Evolutionary conservation across 2,329 filamentous ascomycete species (phyloP), one percentile per base, ranked within the genome.

Genomic region (Penicillium sp.): DNA sequence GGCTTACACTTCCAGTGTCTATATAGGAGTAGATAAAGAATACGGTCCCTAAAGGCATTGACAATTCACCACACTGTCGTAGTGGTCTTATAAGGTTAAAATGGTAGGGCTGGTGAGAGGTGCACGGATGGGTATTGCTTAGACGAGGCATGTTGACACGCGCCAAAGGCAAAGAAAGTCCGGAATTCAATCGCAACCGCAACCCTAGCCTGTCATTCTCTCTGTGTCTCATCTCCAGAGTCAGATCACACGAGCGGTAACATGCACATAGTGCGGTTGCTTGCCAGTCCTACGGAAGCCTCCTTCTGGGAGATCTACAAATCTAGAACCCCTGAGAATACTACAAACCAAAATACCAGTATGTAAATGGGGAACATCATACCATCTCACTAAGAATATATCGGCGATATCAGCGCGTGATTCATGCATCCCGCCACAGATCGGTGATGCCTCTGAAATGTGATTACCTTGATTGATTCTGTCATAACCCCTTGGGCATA

Each of bases 381-480:
- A n/a, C n/a, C n/a, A n/a, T n/a, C n/a, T n/a, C n/a, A n/a, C n/a
- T 30, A 13, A 38, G 4, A 32, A 26, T 29, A 23, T 45, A 38
- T 39, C 26, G 16, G n/a, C 38, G 38, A 53, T 43, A 26, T 26
- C 23, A 43, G 26, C 39, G 26, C 32, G 18, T 44, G 46, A 50
- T 44, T 44, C 46, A 39, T 34, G 40, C 30, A 8, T 16, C 34
- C 32, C 18, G 19, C 30, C 38, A 39, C 39, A 41, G 26, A 50
- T 44, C 13, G 35, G n/a, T n/a, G n/a, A n/a, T 38, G 14, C 38
- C 38, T 16, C 32, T 50, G 16, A 49, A 49, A 53, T 49, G 26
- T 53, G 45, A 53, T 41, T 30, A 32, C 45, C 51, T 49, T 29
- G 39, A 53, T 49, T 29, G 39, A 53, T 39, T 47, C 19, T 46